Conservation (phyloP, 768 basidiomycete genomes). For the Rickenella mellea region DNA sequence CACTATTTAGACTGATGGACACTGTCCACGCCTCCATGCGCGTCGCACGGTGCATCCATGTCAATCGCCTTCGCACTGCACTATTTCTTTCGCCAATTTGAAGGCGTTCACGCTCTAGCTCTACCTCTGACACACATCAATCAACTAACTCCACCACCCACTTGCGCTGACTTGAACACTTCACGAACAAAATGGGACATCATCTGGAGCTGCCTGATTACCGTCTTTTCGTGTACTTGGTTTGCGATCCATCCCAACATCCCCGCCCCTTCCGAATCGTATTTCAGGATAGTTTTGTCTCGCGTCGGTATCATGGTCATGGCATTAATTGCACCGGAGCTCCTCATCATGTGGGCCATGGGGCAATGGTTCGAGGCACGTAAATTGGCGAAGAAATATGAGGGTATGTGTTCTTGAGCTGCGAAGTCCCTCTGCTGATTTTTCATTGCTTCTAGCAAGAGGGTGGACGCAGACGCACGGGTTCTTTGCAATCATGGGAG, state of each 20-base stretch:
- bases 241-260: conserved; percentile 21
- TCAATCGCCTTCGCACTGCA: too few species aligned
- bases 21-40: too few species aligned
- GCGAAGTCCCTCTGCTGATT: conserved; percentile 62
- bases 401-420: conserved; percentile 65
- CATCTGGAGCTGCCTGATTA: conserved; percentile 17
- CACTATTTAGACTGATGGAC: too few species aligned
- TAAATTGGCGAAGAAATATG: conserved; percentile 28
- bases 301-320: conserved; percentile 14
- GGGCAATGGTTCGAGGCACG: conserved; percentile 7
- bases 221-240: conserved; percentile 23
- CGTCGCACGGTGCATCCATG: too few species aligned
- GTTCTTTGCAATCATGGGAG: conserved; percentile 1
- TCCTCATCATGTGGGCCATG: conserved; percentile 18
- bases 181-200: conserved; percentile 8
- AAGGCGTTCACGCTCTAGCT: too few species aligned
- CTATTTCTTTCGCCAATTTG: too few species aligned
- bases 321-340: conserved; percentile 19
- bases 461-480: conserved; percentile 5
- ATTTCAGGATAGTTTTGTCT: not conserved
- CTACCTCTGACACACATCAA: too few species aligned
- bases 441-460: not conserved
- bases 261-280: conserved; percentile 10
- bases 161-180: too few species aligned
- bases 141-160: too few species aligned